phyloP scores from a whole-genome alignment of 2,329 filamentous ascomycete genomes.

The Fusarium camptoceras region DNA sequence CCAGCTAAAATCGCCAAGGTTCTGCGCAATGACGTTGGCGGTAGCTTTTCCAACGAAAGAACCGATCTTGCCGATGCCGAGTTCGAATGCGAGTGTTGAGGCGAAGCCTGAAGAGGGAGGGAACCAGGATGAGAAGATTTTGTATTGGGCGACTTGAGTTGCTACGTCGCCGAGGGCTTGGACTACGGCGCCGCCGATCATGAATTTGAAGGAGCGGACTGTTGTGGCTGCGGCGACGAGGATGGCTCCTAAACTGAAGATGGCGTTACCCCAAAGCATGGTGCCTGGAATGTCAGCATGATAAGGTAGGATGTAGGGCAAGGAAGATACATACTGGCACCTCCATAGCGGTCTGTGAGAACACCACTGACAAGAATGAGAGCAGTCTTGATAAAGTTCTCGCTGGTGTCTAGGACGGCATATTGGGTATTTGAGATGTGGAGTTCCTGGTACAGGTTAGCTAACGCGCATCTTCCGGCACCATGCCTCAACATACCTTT shows the following conservation, averaged over 20 bases:
- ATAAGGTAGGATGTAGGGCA: accelerated
- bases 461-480: accelerated
- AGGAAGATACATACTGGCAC: constrained; percentile 57
- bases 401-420: constrained; percentile 68
- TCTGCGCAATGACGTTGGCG: constrained; percentile 68
- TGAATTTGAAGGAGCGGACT: constrained; percentile 67
- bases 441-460: constrained; percentile 55
- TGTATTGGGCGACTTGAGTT: constrained; percentile 73
- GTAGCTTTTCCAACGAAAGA: constrained; percentile 70
- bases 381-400: constrained; percentile 70
- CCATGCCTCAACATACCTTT: constrained; percentile 51
- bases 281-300: constrained; percentile 50
- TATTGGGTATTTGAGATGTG: constrained; percentile 70
- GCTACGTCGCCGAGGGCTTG: constrained; percentile 71
- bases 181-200: constrained; percentile 68
- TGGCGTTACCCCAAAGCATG: constrained; percentile 70
- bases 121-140: constrained; percentile 74
- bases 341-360: constrained; percentile 69
- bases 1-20: constrained; percentile 70
- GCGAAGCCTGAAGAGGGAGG: constrained; percentile 71
- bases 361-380: constrained; percentile 67
- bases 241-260: constrained; percentile 69
- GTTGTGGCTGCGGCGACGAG: constrained; percentile 68
- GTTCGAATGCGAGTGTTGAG: constrained; percentile 69
- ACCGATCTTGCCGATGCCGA: constrained; percentile 71